Evolutionary conservation across 108 stramenopile species (phyloP), one percentile per base, ranked within the genome.

Genomic region (Nitzschia sp.): DNA sequence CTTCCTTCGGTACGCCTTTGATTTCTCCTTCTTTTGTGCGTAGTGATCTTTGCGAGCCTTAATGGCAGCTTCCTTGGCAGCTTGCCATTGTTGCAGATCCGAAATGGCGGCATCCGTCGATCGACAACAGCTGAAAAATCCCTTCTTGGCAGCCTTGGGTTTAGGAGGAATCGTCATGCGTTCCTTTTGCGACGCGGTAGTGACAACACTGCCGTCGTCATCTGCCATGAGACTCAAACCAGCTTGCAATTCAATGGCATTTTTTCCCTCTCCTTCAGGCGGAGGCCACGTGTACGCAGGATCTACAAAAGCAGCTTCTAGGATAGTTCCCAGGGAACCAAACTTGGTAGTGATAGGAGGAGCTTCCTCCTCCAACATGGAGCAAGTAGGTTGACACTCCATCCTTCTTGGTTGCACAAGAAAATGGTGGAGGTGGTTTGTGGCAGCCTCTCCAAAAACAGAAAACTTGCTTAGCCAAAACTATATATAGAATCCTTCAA

Each of bases 251-350:
- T 92, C 91, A 51, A 92, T 83, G 67, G 86, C 88, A 64, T 87
- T 88, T 61, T 82, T 81, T n/a, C 90, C 90, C 57, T 82, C 71
- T 12, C 83, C 83, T 51, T 85, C 84, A 40, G 80, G 73, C 7
- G 90, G 86, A n/a, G 90, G 87, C 86, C 90, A 88, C 41, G 69
- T 51, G 75, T 89, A 92, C 22, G 91, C 88, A 0, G 91, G 91
- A 66, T 92, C 91, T 41, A 89, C 88, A 73, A 92, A 92, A 58
- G 91, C 91, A 5, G 91, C 91, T 71, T 92, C 91, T 57, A 92
- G 73, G 41, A 91, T 73, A 51, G 86, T 88, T 21, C 90, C 90
- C 10, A 38, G 43, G 53, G 67, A 51, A 34, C 63, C 71, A 58
- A 61, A 60, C 22, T 66, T 43, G 43, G 29, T 34, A 34, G 29